Evolutionary conservation across 148 eudicot species (phyloP).

Genomic region (Amaranthus hypochondriacus): DNA sequence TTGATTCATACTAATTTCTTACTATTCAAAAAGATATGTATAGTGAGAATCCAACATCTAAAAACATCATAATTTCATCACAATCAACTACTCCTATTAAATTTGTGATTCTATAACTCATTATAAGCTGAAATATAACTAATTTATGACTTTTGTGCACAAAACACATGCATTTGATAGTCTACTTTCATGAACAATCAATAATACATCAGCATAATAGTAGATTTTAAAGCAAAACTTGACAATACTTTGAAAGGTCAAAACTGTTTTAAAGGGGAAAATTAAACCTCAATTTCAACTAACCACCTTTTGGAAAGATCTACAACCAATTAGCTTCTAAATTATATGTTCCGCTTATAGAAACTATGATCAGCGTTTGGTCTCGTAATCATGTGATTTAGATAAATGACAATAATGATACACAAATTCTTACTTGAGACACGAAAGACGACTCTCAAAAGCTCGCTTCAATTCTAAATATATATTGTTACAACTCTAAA

Average conservation of each 20-base stretch:
- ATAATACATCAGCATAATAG: not conserved
- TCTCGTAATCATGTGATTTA: slow-evolving; percentile 1
- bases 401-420: not conserved
- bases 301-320: not conserved
- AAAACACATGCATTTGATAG: not conserved
- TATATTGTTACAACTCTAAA: too few relatives aligned
- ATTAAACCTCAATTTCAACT: not conserved
- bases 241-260: not conserved
- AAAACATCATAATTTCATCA: not conserved
- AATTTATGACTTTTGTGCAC: not conserved
- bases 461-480: too few relatives aligned
- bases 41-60: not conserved
- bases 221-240: not conserved
- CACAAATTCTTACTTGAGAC: too few relatives aligned
- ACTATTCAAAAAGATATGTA: not conserved
- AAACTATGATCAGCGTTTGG: too few relatives aligned
- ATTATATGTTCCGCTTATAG: not conserved
- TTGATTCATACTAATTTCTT: too few relatives aligned
- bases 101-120: not conserved
- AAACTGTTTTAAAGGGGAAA: not conserved
- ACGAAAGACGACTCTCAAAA: too few relatives aligned
- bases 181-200: not conserved
- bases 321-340: slow-evolving; percentile 13
- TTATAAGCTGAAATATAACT: not conserved
- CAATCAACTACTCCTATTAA: not conserved